Evolutionary conservation across 2,329 filamentous ascomycete genomes (phyloP).

Genomic region (Plenodomus lindquistii): DNA sequence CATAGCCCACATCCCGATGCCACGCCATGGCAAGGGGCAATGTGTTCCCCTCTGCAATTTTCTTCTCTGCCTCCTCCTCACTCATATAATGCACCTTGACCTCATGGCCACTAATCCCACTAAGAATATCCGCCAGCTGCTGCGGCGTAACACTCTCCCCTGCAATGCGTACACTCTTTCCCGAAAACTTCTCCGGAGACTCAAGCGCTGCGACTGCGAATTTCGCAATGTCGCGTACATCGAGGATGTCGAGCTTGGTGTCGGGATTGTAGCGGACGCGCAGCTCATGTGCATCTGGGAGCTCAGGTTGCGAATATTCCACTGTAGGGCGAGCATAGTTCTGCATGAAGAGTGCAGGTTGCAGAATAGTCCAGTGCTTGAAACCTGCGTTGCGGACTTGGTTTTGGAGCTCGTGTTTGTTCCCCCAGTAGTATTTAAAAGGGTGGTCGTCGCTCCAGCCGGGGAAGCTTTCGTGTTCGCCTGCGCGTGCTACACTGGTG

Average conservation of each 20-base stretch:
- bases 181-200: neutral
- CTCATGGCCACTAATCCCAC: slow-evolving; percentile 1
- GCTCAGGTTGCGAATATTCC: slow-evolving; percentile 3
- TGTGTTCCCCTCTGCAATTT: neutral
- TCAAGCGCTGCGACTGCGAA: slow-evolving; percentile 4
- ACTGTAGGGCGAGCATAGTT: slow-evolving; percentile 4
- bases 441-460: slow-evolving; percentile 6
- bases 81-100: slow-evolving; percentile 1
- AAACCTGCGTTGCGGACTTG: slow-evolving; percentile 3
- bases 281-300: neutral
- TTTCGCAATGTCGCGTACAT: slow-evolving; percentile 3
- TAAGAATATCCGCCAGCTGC: slow-evolving; percentile 1
- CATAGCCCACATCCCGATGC: slow-evolving; percentile 8
- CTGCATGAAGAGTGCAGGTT: slow-evolving; percentile 7
- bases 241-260: slow-evolving; percentile 4
- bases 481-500: slow-evolving; percentile 4
- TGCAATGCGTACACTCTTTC: slow-evolving; percentile 1
- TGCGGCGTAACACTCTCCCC: slow-evolving; percentile 1
- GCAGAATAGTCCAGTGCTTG: slow-evolving; percentile 6
- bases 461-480: slow-evolving; percentile 5
- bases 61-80: neutral
- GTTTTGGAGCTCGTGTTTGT: slow-evolving; percentile 5
- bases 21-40: neutral
- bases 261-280: neutral
- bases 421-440: slow-evolving; percentile 7